Evolutionary conservation across 1,284 basidiomycete species (phyloP).

Genomic region (Boletus mariae): DNA sequence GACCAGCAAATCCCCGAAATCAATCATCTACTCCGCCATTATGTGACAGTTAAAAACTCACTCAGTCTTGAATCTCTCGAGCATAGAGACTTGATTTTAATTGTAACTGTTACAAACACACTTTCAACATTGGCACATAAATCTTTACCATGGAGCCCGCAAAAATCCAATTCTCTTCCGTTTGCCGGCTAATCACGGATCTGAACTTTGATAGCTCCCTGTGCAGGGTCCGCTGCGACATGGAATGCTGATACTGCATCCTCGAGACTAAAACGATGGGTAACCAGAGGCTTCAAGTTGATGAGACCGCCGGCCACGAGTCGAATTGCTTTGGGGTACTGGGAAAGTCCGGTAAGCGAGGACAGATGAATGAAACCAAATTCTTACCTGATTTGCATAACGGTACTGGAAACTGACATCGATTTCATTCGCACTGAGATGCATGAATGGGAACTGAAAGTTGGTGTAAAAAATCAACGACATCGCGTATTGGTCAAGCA

Average conservation of each 20-base stretch:
- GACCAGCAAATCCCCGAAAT: too few relatives aligned
- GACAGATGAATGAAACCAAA: neutral
- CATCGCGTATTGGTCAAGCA: neutral
- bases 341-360: neutral
- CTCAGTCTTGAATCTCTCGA: too few relatives aligned
- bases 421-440: constrained; percentile 62
- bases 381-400: constrained; percentile 53
- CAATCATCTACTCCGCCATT: too few relatives aligned
- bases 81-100: too few relatives aligned
- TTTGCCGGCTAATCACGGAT: constrained; percentile 42
- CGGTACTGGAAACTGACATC: constrained; percentile 64
- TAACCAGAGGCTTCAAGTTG: constrained; percentile 77
- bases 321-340: constrained; percentile 81
- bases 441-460: constrained; percentile 63
- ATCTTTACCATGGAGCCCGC: neutral
- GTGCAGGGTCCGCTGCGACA: constrained; percentile 63
- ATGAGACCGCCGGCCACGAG: constrained; percentile 72
- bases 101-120: neutral
- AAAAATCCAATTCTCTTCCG: too few relatives aligned
- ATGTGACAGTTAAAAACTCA: too few relatives aligned
- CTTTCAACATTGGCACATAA: neutral
- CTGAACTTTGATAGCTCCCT: constrained; percentile 66
- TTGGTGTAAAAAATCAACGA: neutral
- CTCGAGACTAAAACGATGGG: constrained; percentile 77
- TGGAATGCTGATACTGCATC: constrained; percentile 79